Base-by-base conservation (phyloP, 805 yeast species). In the Candida nonsorbophila region DNA sequence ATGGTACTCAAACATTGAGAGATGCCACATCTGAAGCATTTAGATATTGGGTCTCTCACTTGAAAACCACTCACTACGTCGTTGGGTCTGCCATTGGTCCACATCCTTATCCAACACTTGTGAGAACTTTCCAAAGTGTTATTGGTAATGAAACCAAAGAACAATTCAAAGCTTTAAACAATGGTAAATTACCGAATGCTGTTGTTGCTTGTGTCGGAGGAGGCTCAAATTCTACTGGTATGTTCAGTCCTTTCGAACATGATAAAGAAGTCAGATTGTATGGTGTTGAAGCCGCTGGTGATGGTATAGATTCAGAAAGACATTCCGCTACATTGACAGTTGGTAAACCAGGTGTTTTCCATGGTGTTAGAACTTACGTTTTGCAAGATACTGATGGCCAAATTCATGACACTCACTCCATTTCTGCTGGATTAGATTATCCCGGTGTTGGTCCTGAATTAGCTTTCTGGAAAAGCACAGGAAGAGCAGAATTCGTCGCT, bases 391-490 rank as follows among this genome's bases (percentile, higher is more conserved):
- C 54, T 11, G 97, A 92, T 55, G 99, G 99, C 30, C 99, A 92
- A 66, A 85, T 92, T 36, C 94, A 83, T 43, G 98, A 92, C 53
- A 92, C 99, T 7, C 97, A 92, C 57, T 90, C 97, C 14, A 94
- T 92, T 21, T 85, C 96, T 40, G 99, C 99, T 22, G 99, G 99
- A 44, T 72, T 92, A 49, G 99, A 92, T 61, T 92, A 92, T 56
- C 99, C 99, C 15, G 99, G 97, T 61, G 99, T 92, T 26, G 99
- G 99, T 25, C 99, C 99, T 18, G 97, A 92, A 62, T 71, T 92
- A 44, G 94, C 97, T 2, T 76, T 72, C 54, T 92, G 97, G 97
- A 90, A 90, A 59, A 79, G 81, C 31, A 79, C 82, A 37, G 97
- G 97, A 16, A 78, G 99, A 51, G 98, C 94, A 6, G 68, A 81